These are phyloP conservation scores for Thalassiosira hispida DNA, from an alignment of 352 stramenopile species.

Conservation along the genomic window DNA sequence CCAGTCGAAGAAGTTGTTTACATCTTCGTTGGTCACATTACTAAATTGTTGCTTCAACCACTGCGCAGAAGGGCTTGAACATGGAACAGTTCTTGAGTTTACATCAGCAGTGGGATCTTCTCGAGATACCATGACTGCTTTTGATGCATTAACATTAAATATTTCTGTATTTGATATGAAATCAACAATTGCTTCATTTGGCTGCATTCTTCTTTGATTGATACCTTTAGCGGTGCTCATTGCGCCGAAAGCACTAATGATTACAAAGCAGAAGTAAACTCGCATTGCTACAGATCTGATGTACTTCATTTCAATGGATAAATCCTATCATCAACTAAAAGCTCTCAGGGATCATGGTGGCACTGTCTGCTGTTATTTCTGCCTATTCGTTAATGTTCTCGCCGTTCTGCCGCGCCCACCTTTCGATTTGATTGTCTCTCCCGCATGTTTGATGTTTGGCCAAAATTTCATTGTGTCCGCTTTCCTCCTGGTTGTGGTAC, in stretches of 20 bases:
- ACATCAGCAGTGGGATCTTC: neutral
- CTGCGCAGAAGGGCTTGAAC: constrained; percentile 24
- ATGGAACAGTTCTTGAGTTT: neutral
- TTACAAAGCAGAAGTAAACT: neutral
- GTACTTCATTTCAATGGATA: too few species aligned
- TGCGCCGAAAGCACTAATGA: neutral
- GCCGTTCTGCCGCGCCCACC: too few species aligned
- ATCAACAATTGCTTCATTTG: neutral
- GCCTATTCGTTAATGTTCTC: too few species aligned
- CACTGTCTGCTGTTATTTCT: too few species aligned
- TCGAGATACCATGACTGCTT: constrained; percentile 20
- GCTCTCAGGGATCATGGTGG: too few species aligned
- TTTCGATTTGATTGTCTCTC: too few species aligned
- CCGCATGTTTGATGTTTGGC: too few species aligned
- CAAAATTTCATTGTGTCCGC: too few species aligned
- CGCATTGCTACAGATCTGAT: neutral
- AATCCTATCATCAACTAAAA: too few species aligned
- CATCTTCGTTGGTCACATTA: constrained; percentile 13
- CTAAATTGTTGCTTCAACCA: constrained; percentile 26
- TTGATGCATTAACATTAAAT: neutral
- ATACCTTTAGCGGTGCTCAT: neutral
- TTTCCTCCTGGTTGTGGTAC: too few species aligned
- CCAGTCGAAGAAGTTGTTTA: constrained; percentile 41
- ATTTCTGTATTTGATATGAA: neutral
- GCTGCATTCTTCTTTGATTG: neutral